Evolutionary conservation across 176 grass and related monocot genomes (phyloP), one percentile per base, ranked within the genome.

Genomic region (Avena sativa): DNA sequence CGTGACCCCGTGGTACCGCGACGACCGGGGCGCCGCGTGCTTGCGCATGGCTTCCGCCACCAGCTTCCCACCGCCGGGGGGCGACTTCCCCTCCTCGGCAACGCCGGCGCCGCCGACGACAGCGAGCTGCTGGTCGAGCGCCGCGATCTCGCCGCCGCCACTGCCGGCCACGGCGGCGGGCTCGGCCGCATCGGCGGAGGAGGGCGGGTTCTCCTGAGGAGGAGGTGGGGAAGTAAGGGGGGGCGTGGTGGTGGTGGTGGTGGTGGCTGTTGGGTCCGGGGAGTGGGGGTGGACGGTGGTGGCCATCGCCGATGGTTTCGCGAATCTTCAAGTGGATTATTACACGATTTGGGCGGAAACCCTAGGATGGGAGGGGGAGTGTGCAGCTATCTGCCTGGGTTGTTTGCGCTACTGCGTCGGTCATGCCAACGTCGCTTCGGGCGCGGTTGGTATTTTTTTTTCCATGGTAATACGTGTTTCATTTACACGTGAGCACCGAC

Each of bases 1-100:
- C 4, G 94, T 96, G 74, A 99, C 97, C 69, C 97, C 94, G 69
- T 99, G 97, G 87, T 84, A 99, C 57, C 60, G 89, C 32, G 97
- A 99, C 78, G 97, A 99, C 48, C 94, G 81, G 40, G 94, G 97
- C 16, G 91, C 69, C 4, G 94, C 85, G 78, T 93, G 90, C 92
- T 96, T 99, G 87, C 93, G 89, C 91, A 93, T 90, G 16, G 94
- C 85, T 63, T 90, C 92, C 30, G 87, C 87, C 12, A 96, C 85
- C 47, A 99, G 92, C 82, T 94, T 91, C 25, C 82, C 85, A 11
- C 84, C 40, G 17, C 40, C 34, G 49, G 86, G 36, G 15, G 50
- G 4, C 28, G 43, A 9, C 40, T 51, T 70, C 19, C 19, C 68
- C 28, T 76, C 58, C 9, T 61, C 19, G 0, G 17, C 59, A 23